phyloP scores from a whole-genome alignment of 148 eudicot genomes.

The Rhododendron henanense region DNA sequence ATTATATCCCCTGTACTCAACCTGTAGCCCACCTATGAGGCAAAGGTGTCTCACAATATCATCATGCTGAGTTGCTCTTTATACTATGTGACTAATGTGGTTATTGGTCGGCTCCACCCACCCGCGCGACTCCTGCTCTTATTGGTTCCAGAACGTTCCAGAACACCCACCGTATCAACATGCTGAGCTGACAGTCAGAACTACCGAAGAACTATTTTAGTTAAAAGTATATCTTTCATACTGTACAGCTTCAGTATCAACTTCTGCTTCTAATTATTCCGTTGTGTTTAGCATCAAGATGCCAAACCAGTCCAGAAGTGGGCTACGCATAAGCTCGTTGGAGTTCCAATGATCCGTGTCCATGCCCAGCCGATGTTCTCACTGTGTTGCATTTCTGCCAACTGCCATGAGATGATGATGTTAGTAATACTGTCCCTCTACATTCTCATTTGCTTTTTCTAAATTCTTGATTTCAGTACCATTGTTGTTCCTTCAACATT shows the following conservation, averaged over 20 bases:
- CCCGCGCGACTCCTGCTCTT: background rate
- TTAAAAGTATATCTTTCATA: background rate
- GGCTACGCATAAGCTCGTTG: conserved; percentile 55
- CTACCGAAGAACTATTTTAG: background rate
- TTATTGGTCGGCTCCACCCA: no score
- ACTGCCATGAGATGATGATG: conserved; percentile 31
- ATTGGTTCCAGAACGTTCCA: background rate
- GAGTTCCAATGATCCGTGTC: conserved; percentile 69
- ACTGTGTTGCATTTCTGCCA: conserved; percentile 60
- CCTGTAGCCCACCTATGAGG: background rate
- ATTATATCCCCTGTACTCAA: background rate
- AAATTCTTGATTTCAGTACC: background rate
- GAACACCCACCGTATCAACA: background rate
- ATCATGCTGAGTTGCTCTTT: background rate
- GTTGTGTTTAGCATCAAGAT: conserved; percentile 20
- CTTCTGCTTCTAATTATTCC: background rate
- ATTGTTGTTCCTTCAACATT: background rate
- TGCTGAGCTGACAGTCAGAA: background rate
- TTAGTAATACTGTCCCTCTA: background rate
- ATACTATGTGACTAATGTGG: no score
- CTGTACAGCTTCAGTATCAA: background rate
- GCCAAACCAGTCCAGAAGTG: conserved; percentile 61
- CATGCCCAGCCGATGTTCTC: conserved; percentile 56
- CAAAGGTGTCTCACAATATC: background rate
- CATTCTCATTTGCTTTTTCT: background rate